phyloP scores from a whole-genome alignment of 169 alveolate genomes.

The Cryptosporidium sp. region DNA sequence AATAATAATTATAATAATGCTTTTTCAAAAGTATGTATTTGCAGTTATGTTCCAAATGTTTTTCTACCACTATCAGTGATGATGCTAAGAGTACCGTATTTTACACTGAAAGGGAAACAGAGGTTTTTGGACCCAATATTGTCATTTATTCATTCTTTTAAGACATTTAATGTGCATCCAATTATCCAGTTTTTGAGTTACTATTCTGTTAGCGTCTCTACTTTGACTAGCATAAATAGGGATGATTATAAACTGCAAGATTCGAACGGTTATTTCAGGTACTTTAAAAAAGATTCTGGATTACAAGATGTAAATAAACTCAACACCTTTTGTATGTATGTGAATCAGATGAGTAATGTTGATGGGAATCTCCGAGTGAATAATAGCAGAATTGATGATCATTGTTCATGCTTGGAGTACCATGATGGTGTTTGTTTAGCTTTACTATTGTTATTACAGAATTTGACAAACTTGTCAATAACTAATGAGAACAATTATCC shows the following conservation, averaged over 20 bases:
- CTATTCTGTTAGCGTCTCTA: slow-evolving; percentile 1
- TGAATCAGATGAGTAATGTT: slow-evolving; percentile 6
- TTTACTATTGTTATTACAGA: slow-evolving; percentile 14
- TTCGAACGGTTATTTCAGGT: neutral
- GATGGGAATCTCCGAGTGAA: neutral
- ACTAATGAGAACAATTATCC: neutral
- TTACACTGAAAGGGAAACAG: neutral
- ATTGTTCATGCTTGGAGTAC: slow-evolving; percentile 53
- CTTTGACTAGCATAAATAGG: neutral
- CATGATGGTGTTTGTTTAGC: slow-evolving; percentile 39
- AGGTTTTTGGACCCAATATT: slow-evolving; percentile 30
- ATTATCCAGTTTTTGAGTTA: slow-evolving; percentile 29
- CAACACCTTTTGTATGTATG: slow-evolving; percentile 25
- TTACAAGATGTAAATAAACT: slow-evolving; percentile 15
- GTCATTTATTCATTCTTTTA: slow-evolving; percentile 32
- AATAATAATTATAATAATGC: neutral
- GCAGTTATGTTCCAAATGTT: slow-evolving; percentile 49
- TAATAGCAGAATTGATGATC: neutral
- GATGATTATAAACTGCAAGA: slow-evolving; percentile 1
- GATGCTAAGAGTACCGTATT: slow-evolving; percentile 35
- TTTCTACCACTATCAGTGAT: slow-evolving; percentile 58
- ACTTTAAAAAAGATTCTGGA: slow-evolving; percentile 17
- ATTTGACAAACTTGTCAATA: slow-evolving; percentile 2
- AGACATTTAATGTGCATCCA: slow-evolving; percentile 35
- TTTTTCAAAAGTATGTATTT: slow-evolving; percentile 13